These are phyloP conservation scores for Leptomonas seymouri DNA, from an alignment of 208 protist genomes.

Conservation along the genomic window DNA sequence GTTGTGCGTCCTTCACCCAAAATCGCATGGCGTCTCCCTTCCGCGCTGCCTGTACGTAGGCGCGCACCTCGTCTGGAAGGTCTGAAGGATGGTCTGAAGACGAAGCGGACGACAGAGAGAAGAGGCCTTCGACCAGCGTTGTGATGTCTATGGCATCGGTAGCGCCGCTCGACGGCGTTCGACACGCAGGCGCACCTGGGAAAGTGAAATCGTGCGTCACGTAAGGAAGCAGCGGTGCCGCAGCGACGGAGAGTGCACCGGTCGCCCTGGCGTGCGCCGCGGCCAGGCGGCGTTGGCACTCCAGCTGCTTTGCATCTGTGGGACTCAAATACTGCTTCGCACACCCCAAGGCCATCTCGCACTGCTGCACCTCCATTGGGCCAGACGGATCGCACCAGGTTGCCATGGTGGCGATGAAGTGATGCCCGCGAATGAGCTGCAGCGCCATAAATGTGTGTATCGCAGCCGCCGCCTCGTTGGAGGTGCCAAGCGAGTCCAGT, in stretches of 20 bases:
- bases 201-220: constrained; percentile 22
- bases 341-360: constrained; percentile 73
- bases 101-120: not conserved
- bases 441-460: constrained; percentile 32
- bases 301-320: constrained; percentile 21
- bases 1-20: constrained; percentile 19
- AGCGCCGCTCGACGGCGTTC: not conserved
- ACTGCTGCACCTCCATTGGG: constrained; percentile 64
- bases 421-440: constrained; percentile 73
- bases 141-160: constrained; percentile 4
- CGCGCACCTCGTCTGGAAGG: constrained; percentile 22
- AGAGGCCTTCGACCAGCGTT: constrained; percentile 16
- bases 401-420: constrained; percentile 71
- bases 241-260: not conserved
- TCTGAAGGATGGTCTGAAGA: not conserved
- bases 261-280: constrained; percentile 34
- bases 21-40: constrained; percentile 2
- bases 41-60: constrained; percentile 25
- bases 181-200: not conserved
- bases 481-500: not conserved
- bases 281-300: constrained; percentile 44
- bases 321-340: constrained; percentile 52
- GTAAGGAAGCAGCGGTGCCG: constrained; percentile 17
- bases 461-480: not conserved
- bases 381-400: constrained; percentile 58